These are phyloP conservation scores for Colletotrichum sp. DNA, from an alignment of 2,329 filamentous ascomycete species.

Conservation along the genomic window DNA sequence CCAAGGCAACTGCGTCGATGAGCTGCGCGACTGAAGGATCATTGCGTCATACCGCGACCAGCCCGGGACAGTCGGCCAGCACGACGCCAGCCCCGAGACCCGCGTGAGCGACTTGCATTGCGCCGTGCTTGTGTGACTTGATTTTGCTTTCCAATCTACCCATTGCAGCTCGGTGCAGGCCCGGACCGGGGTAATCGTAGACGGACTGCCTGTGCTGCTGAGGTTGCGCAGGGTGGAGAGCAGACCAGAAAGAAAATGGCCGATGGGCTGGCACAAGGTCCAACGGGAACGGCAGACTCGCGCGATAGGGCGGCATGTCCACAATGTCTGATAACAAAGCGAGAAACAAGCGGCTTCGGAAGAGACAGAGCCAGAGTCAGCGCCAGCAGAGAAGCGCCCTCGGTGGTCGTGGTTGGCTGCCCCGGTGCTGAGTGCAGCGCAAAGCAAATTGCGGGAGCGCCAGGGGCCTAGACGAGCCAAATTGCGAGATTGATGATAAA, in stretches of 20 bases:
- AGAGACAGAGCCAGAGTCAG: neutral
- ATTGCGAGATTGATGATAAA: conserved; percentile 11
- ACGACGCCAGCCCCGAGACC: neutral
- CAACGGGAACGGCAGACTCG: neutral
- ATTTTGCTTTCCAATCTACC: neutral
- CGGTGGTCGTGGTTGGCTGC: neutral
- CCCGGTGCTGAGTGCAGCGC: neutral
- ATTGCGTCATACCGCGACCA: conserved; percentile 16
- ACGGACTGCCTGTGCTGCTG: neutral
- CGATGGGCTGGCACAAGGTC: neutral
- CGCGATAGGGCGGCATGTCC: neutral
- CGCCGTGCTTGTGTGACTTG: neutral
- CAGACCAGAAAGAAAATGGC: neutral
- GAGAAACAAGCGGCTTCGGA: neutral
- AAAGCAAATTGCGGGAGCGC: conserved; percentile 5
- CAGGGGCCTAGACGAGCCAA: neutral
- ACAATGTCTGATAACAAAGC: neutral
- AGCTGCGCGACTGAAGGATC: neutral
- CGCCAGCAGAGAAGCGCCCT: neutral
- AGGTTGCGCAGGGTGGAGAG: neutral
- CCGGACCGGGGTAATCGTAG: neutral
- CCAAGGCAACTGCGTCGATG: conserved; percentile 2
- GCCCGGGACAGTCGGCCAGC: conserved; percentile 11
- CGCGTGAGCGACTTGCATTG: neutral
- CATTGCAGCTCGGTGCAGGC: neutral